Evolutionary conservation across 192 early-diverging fungal genomes (phyloP).

Genomic region (Piromyces sp.): DNA sequence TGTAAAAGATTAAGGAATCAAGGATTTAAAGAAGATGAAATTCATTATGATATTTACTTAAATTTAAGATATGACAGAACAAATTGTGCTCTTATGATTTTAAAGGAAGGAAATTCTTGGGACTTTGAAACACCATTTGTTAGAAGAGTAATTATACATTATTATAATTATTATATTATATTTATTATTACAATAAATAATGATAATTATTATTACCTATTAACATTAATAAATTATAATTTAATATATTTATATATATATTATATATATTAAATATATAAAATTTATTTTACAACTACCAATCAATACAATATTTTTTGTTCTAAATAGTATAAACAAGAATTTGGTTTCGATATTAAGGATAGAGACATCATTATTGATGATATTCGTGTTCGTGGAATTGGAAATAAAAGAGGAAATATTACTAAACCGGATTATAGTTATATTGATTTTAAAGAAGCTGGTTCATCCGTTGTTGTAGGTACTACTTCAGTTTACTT

Average conservation of each 20-base stretch:
- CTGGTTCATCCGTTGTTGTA: neutral
- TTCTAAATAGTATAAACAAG: constrained; percentile 48
- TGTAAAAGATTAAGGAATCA: neutral
- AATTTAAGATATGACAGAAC: neutral
- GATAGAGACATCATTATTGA: constrained; percentile 73
- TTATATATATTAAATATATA: no score
- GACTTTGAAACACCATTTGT: neutral
- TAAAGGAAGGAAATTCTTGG: neutral
- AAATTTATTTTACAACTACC: no score
- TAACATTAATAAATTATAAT: no score
- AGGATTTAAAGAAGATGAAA: neutral
- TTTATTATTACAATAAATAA: neutral
- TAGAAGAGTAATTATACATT: neutral
- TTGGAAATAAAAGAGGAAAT: constrained; percentile 27
- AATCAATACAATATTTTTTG: no score
- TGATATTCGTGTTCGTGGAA: constrained; percentile 79
- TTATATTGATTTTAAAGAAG: constrained; percentile 16
- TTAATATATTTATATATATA: no score
- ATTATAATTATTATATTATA: neutral
- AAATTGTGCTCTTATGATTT: neutral
- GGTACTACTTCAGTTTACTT: constrained; percentile 47
- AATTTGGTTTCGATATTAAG: constrained; percentile 84
- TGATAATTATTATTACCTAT: no score
- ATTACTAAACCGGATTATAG: constrained; percentile 3
- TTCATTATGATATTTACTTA: neutral